phyloP scores from a whole-genome alignment of 2,329 filamentous ascomycete species.

The Sclerotiophoma versabilis region DNA sequence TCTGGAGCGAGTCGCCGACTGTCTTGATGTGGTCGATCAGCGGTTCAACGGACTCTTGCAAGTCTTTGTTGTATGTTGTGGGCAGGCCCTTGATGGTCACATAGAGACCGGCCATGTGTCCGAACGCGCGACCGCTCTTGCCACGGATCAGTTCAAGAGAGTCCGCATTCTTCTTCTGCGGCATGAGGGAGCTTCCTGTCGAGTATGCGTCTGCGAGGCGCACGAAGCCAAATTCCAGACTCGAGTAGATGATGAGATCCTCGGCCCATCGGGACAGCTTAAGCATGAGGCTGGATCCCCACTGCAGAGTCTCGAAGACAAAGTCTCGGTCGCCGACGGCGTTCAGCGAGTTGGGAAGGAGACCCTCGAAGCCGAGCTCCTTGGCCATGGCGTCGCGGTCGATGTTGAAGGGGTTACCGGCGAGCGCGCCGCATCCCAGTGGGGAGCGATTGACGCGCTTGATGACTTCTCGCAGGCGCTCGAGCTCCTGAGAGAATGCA shows the following conservation, averaged over 20 bases:
- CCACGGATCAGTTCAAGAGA: constrained; percentile 78
- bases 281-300: constrained; percentile 78
- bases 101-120: constrained; percentile 82
- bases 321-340: constrained; percentile 82
- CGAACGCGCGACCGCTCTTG: constrained; percentile 78
- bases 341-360: constrained; percentile 79
- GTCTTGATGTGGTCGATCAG: constrained; percentile 86
- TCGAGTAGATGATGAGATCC: constrained; percentile 84
- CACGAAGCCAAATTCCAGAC: constrained; percentile 78
- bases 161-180: constrained; percentile 85
- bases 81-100: constrained; percentile 78
- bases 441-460: constrained; percentile 76
- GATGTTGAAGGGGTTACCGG: constrained; percentile 82
- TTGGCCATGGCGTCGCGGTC: constrained; percentile 79
- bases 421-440: constrained; percentile 77
- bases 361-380: constrained; percentile 79
- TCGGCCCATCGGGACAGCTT: constrained; percentile 84
- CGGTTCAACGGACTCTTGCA: constrained; percentile 89
- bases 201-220: constrained; percentile 79
- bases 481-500: constrained; percentile 75
- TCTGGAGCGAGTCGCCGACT: constrained; percentile 79
- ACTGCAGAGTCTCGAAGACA: constrained; percentile 80
- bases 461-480: constrained; percentile 76
- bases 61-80: constrained; percentile 87
- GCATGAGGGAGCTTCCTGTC: constrained; percentile 79